Base-by-base conservation (phyloP, 192 early-diverging fungal species). In the Mortierella alpina region DNA sequence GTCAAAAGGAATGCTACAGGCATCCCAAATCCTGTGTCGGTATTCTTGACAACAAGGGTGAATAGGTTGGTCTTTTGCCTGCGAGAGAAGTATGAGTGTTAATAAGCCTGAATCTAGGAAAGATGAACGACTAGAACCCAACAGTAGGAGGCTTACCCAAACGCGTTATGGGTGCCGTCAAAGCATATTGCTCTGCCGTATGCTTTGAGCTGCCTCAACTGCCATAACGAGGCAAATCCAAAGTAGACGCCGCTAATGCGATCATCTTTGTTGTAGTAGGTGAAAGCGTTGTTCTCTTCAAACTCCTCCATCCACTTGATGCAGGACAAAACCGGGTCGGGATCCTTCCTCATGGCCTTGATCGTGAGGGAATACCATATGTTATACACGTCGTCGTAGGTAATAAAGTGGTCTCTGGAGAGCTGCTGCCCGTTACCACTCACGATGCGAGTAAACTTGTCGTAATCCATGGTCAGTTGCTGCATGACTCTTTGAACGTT, bases 301-400 rank as follows among this genome's bases (percentile, higher is more conserved):
- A 72, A 47, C 48, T 23, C 61, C 50, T 57, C 44, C 70, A 72
- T 65, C 61, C 63, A 73, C 39, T 39, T 59, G 9, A 64, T 58
- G 49, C 61, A 8, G n/a, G 72, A 73, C 18, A 66, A 39, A 4
- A 47, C 52, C 12, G 55, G 55, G 17, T 73, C 58, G 0, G 31
- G 13, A 22, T 68, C 66, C 54, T 75, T 75, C 20, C 66, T 63
- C 65, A 68, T 68, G 3, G 39, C 52, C 5, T n/a, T 31, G n/a
- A n/a, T 51, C 4, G 45, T 64, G 53, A 68, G 51, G 11, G 10
- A 6, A 46, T 75, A 42, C 65, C 64, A 54, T 6, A 75, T 64
- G 47, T 69, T 75, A 47, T 75, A 75, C 0, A 75, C 55, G 18
- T 68, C 56, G 22, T 68, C 66, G 20, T 42, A 67, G 40, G 69